Evolutionary conservation across 2,329 filamentous ascomycete genomes (phyloP).

Genomic region (Tolypocladium cylindrosporum): DNA sequence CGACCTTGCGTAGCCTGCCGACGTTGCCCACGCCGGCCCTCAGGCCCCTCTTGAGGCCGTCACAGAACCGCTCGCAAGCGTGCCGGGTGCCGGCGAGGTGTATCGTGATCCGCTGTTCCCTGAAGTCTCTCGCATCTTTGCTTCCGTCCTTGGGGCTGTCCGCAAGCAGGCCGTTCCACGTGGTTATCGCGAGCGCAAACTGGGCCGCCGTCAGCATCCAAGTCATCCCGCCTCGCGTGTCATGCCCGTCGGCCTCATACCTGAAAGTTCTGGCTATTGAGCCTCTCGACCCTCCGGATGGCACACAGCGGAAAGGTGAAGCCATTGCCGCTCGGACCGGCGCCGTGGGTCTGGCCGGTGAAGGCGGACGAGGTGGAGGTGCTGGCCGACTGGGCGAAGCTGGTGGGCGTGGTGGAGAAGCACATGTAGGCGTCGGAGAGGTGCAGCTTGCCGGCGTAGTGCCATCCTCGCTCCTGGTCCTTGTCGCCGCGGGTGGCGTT

Average conservation of each 20-base stretch:
- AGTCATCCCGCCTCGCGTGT: not conserved
- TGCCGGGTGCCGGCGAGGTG: slow-evolving; percentile 83
- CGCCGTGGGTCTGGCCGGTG: slow-evolving; percentile 86
- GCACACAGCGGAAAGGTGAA: slow-evolving; percentile 91
- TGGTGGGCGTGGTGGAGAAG: slow-evolving; percentile 89
- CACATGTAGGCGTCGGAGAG: slow-evolving; percentile 91
- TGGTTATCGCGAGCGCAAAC: slow-evolving; percentile 90
- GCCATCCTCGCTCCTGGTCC: slow-evolving; percentile 64
- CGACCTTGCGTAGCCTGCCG: slow-evolving; percentile 70
- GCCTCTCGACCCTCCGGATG: slow-evolving; percentile 80
- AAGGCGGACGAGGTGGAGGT: slow-evolving; percentile 72
- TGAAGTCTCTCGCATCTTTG: slow-evolving; percentile 32
- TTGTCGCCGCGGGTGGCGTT: slow-evolving; percentile 63
- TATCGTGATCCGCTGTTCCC: slow-evolving; percentile 80
- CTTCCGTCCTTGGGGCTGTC: slow-evolving; percentile 36
- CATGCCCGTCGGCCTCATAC: slow-evolving; percentile 21
- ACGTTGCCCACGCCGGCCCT: slow-evolving; percentile 82
- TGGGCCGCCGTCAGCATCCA: slow-evolving; percentile 15
- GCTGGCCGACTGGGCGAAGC: slow-evolving; percentile 73
- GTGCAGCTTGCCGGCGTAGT: slow-evolving; percentile 87
- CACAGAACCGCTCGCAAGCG: slow-evolving; percentile 90
- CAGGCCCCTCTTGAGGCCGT: slow-evolving; percentile 84
- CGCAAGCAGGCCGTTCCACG: slow-evolving; percentile 70
- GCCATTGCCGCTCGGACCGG: slow-evolving; percentile 86
- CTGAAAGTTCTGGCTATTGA: slow-evolving; percentile 85